phyloP scores from a whole-genome alignment of 768 basidiomycete genomes.

The Phaeotremella fagi region DNA sequence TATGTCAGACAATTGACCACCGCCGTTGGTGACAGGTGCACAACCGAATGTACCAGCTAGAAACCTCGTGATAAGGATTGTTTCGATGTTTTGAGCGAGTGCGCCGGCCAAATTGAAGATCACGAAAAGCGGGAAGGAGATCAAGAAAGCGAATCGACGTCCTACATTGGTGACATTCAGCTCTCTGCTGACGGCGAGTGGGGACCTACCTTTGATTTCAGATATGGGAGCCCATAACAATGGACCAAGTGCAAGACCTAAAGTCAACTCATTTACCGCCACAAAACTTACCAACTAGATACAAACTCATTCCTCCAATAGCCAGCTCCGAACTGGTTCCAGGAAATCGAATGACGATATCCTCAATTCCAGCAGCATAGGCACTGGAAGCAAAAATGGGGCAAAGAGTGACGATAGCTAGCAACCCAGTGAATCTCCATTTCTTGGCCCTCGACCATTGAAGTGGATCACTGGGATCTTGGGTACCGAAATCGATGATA shows the following conservation, averaged over 20 bases:
- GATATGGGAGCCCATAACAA: constrained; percentile 15
- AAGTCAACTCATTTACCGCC: constrained; percentile 35
- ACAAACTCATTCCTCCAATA: constrained; percentile 23
- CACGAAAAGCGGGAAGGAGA: constrained; percentile 12
- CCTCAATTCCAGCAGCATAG: constrained; percentile 6
- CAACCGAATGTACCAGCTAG: constrained; percentile 16
- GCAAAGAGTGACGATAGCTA: constrained; percentile 21
- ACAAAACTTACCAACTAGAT: constrained; percentile 34
- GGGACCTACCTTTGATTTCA: constrained; percentile 20
- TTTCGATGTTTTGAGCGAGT: constrained; percentile 11
- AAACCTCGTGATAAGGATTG: constrained; percentile 10
- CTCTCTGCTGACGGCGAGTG: too few species aligned
- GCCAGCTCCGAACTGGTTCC: constrained; percentile 10
- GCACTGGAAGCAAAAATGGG: constrained; percentile 44
- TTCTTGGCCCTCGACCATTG: constrained; percentile 18
- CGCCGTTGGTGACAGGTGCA: constrained; percentile 32
- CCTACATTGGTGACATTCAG: too few species aligned
- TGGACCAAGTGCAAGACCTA: constrained; percentile 13
- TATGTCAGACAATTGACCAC: neutral
- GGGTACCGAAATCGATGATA: constrained; percentile 23
- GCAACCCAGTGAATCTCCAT: constrained; percentile 21
- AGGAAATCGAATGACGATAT: constrained; percentile 7
- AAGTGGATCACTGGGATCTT: constrained; percentile 28
- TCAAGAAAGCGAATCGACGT: constrained; percentile 9
- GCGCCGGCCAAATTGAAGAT: constrained; percentile 14